phyloP scores from a whole-genome alignment of 176 grass and related monocot species.

The Rhynchospora pubera region DNA sequence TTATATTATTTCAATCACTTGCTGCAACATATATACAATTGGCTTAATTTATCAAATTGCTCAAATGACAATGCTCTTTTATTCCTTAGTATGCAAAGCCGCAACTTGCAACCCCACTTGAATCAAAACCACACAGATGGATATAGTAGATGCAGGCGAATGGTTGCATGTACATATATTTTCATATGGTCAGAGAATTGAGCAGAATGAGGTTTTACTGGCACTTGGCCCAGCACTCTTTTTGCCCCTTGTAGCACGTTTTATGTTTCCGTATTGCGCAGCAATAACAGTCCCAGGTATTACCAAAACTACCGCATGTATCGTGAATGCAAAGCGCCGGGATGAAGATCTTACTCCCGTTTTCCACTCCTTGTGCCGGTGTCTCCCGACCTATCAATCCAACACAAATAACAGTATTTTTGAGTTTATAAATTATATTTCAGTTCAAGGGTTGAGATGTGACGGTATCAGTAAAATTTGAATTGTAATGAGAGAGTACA shows the following conservation, averaged over 20 bases:
- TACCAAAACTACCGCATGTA: background rate
- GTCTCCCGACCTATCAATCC: background rate
- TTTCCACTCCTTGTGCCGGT: background rate
- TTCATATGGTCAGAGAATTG: background rate
- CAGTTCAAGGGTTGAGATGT: no score
- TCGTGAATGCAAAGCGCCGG: slow-evolving; percentile 1
- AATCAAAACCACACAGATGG: background rate
- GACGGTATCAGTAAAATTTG: background rate
- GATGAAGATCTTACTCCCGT: background rate
- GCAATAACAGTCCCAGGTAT: background rate
- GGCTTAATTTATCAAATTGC: no score
- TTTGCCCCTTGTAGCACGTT: background rate
- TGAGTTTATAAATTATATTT: no score
- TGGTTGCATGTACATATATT: background rate
- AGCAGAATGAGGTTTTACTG: background rate
- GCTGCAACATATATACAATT: no score
- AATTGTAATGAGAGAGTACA: background rate
- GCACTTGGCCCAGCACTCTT: slow-evolving; percentile 5
- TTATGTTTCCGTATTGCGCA: background rate
- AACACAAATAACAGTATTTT: background rate
- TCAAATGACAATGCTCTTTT: no score
- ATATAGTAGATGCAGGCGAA: background rate
- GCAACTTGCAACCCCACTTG: no score
- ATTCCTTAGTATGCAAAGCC: no score
- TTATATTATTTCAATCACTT: no score